Percentiles rank a stretch among this genome's conserved stretches.
These are phyloP conservation scores for Neofusicoccum sp. DNA, from an alignment of 2,329 filamentous ascomycete species.

Conservation along the genomic window DNA sequence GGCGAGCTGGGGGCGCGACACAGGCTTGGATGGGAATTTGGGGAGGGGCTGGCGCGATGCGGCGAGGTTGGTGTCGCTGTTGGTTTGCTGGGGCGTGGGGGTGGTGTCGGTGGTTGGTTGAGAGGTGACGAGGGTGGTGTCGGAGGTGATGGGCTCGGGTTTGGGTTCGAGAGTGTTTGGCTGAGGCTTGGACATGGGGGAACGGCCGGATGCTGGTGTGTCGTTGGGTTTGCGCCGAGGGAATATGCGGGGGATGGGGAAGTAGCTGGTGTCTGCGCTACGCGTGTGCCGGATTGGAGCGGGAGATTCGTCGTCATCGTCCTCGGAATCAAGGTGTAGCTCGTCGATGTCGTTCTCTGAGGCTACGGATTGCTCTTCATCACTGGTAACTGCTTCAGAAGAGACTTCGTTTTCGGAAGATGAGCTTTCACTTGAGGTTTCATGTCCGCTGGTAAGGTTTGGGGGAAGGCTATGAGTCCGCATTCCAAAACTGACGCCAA, in stretches of 20 bases:
- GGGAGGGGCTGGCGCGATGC: conserved; percentile 60
- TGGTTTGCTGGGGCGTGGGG: neutral
- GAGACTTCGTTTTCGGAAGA: conserved; percentile 29
- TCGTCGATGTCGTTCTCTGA: conserved; percentile 31
- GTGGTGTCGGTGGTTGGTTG: neutral
- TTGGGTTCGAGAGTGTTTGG: neutral
- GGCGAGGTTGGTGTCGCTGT: conserved; percentile 45
- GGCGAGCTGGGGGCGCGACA: conserved; percentile 70
- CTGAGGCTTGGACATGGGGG: neutral
- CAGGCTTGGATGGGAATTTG: conserved; percentile 72
- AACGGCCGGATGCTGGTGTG: neutral
- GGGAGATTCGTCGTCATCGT: neutral
- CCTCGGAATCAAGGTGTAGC: neutral
- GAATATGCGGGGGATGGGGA: neutral
- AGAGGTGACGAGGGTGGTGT: conserved; percentile 7
- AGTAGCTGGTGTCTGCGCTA: neutral
- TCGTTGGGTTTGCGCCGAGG: neutral
- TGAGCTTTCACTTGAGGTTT: conserved; percentile 47
- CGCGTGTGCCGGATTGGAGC: conserved; percentile 1
- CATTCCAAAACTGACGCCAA: conserved; percentile 72
- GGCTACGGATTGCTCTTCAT: conserved; percentile 25
- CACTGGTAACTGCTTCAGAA: conserved; percentile 35
- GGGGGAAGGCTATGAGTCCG: conserved; percentile 72
- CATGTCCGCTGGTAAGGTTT: conserved; percentile 58
- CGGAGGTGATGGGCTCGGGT: neutral